phyloP scores from a whole-genome alignment of 306 rosid species.

The Carpinus viminea region DNA sequence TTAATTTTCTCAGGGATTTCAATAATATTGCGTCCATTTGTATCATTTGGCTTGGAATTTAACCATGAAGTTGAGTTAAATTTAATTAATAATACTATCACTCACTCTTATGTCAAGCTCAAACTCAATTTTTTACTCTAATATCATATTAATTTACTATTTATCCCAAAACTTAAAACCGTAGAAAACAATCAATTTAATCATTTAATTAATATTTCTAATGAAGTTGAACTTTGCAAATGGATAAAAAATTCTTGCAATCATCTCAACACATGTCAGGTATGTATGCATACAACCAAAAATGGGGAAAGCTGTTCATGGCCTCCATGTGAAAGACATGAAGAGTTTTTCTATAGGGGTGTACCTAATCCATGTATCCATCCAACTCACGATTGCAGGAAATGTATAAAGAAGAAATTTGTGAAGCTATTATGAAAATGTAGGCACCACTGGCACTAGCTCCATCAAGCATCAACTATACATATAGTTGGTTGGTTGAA shows the following conservation, averaged over 20 bases:
- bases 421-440: not conserved
- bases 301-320: not conserved
- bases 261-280: not conserved
- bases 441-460: not conserved
- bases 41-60: no score
- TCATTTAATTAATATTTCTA: no score
- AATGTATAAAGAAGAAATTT: not conserved
- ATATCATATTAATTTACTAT: no score
- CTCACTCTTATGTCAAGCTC: no score
- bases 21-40: no score
- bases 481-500: not conserved
- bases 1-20: not conserved
- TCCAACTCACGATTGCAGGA: conserved; percentile 28
- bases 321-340: conserved; percentile 21
- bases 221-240: no score
- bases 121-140: no score
- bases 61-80: no score
- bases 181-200: no score
- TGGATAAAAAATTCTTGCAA: not conserved
- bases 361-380: conserved; percentile 37
- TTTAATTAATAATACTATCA: no score
- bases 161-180: no score
- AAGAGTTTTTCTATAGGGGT: conserved; percentile 10
- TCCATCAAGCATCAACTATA: no score
- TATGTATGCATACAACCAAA: not conserved